A percentile compares a stretch with the other conserved stretches of the same genome.
These are phyloP conservation scores for Posidonia australis DNA, from an alignment of 106 monocot species.

Conservation along the genomic window DNA sequence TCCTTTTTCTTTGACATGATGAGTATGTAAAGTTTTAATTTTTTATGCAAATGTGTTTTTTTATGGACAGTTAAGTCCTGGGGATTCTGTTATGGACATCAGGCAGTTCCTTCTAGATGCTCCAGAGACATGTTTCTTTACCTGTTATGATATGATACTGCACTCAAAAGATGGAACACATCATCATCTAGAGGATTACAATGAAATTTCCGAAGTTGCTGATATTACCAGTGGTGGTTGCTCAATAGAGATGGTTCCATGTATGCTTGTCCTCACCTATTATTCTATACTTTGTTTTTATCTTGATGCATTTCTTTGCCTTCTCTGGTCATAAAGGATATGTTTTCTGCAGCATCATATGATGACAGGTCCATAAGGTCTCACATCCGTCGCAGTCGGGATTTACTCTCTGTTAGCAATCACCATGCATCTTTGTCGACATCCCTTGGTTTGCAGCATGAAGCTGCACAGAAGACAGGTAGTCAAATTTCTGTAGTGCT, in stretches of 20 bases:
- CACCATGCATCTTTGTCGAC: slow-evolving; percentile 79
- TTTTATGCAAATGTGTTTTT: slow-evolving; percentile 9
- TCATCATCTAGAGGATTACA: slow-evolving; percentile 84
- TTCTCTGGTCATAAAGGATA: not conserved
- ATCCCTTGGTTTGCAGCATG: slow-evolving; percentile 71
- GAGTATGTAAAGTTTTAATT: not conserved
- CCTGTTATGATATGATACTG: slow-evolving; percentile 86
- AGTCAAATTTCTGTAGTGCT: not conserved
- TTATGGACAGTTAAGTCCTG: slow-evolving; percentile 64
- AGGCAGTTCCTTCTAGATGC: slow-evolving; percentile 98
- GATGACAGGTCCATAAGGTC: slow-evolving; percentile 96
- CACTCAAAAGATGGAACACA: slow-evolving; percentile 70
- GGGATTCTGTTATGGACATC: slow-evolving; percentile 94
- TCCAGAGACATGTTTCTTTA: slow-evolving; percentile 94
- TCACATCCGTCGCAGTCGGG: slow-evolving; percentile 68
- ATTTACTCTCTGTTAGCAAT: slow-evolving; percentile 72
- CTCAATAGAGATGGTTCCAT: slow-evolving; percentile 78
- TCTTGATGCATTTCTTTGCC: not conserved
- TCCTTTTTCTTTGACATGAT: not conserved
- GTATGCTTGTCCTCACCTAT: not conserved
- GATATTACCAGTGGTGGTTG: slow-evolving; percentile 83
- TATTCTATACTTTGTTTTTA: not conserved
- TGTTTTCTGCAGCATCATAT: slow-evolving; percentile 62
- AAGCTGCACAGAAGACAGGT: slow-evolving; percentile 55
- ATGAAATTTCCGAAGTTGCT: slow-evolving; percentile 95